Base-by-base conservation (phyloP, 1,139 yeast species). In the Scheffersomyces titani region DNA sequence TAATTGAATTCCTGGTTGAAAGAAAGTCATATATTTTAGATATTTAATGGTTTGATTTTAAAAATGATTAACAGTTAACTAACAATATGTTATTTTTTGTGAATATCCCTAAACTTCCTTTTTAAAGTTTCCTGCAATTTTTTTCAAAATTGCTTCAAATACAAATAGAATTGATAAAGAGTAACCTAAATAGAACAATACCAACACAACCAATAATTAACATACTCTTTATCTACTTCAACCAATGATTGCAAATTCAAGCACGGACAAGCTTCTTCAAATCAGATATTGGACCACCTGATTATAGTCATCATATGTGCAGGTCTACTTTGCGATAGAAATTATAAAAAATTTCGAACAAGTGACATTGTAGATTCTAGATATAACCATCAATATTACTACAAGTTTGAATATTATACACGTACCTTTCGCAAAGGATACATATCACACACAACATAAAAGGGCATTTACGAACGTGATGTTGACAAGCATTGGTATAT, bases 401-500 rank as follows among this genome's bases (percentile, higher is more conserved):
- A 4, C 40, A 13, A 30, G 40, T 30, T 30, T 11, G 40, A 9
- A 30, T 30, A 30, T 30, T 30, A 30, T 30, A 30, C 40, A 30
- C 13, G 16, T 30, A 30, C 40, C 40, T 30, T 30, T 9, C 1
- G 16, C 40, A 30, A 30, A 30, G 40, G 40, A 9, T 30, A 30
- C 40, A 30, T 16, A 9, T 30, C 40, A 30, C 40, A 30, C 13
- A 30, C 3, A 30, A 30, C 40, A 9, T 30, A 30, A 30, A 30
- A 30, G 1, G 40, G 11, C 16, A 13, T 30, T 30, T 30, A 30
- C 40, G 13, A 3, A 30, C 40, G 49, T 20, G 24, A 54, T 61
- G 61, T 54, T 57, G 46, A 63, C 60, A 54, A 59, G 56, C 51
- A 56, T 67, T 51, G 70, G 69, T 19, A 59, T 66, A 22, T 52